phyloP scores from a whole-genome alignment of 371 early-diverging fungal genomes.

The Synchytrium microbalum region DNA sequence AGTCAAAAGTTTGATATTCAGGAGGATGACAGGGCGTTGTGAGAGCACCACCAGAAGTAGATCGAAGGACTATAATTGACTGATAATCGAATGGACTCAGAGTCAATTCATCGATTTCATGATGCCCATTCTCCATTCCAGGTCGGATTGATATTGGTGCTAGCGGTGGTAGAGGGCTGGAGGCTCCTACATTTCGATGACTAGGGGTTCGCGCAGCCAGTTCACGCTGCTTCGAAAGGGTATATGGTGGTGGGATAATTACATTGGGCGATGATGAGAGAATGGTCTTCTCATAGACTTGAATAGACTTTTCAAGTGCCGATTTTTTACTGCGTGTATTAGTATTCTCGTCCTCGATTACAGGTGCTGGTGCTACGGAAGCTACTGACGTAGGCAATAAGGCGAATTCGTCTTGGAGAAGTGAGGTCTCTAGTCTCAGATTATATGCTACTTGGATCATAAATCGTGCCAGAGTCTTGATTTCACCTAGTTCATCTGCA shows the following conservation, averaged over 20 bases:
- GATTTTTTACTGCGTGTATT: not conserved
- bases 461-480: constrained; percentile 70
- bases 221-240: constrained; percentile 58
- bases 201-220: not conserved
- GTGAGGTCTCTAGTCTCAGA: constrained; percentile 71
- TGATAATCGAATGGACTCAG: constrained; percentile 64
- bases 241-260: constrained; percentile 70
- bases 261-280: constrained; percentile 79
- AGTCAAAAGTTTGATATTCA: constrained; percentile 64
- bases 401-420: constrained; percentile 65
- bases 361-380: not conserved
- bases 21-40: constrained; percentile 67
- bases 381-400: constrained; percentile 28
- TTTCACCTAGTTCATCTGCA: constrained; percentile 44
- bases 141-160: not conserved
- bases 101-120: constrained; percentile 1
- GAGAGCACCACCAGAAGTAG: constrained; percentile 56
- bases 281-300: constrained; percentile 52
- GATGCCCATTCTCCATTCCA: not conserved
- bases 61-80: constrained; percentile 61
- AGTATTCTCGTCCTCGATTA: not conserved
- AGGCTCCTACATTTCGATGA: not conserved
- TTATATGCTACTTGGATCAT: constrained; percentile 76
- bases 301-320: constrained; percentile 13
- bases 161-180: not conserved